phyloP scores from a whole-genome alignment of 768 basidiomycete species.

The Glaciozyma antarctica region DNA sequence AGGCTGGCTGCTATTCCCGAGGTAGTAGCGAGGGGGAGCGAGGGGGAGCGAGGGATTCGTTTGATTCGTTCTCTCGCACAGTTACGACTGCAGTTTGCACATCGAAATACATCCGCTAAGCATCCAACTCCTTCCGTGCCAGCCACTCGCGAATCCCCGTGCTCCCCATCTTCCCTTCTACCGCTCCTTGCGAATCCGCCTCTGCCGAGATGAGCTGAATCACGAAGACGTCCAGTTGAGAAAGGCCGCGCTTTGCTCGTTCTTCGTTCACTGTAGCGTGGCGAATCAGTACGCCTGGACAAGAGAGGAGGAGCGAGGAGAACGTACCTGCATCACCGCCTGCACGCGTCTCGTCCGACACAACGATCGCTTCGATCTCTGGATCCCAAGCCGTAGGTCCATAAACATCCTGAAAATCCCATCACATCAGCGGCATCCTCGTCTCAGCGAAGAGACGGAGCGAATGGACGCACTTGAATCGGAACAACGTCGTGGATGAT shows the following conservation, averaged over 20 bases:
- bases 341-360: conserved; percentile 73
- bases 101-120: too few relatives aligned
- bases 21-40: too few relatives aligned
- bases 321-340: conserved; percentile 68
- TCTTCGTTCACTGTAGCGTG: conserved; percentile 66
- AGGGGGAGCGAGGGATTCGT: too few relatives aligned
- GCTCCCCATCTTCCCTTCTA: conserved; percentile 83
- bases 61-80: too few relatives aligned
- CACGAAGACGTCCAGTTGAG: conserved; percentile 57
- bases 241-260: conserved; percentile 51
- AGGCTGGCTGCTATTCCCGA: too few relatives aligned
- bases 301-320: not conserved
- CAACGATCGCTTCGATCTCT: conserved; percentile 81
- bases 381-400: conserved; percentile 84
- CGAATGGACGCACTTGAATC: conserved; percentile 45
- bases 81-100: too few relatives aligned
- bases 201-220: conserved; percentile 56
- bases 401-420: conserved; percentile 55
- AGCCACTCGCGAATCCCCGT: conserved; percentile 89
- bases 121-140: conserved; percentile 30
- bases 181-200: conserved; percentile 32
- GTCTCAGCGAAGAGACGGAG: not conserved
- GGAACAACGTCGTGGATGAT: conserved; percentile 60
- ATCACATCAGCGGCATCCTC: not conserved
- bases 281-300: too few relatives aligned